Conservation (phyloP, 148 eudicot species). For the Cornus controversa region DNA sequence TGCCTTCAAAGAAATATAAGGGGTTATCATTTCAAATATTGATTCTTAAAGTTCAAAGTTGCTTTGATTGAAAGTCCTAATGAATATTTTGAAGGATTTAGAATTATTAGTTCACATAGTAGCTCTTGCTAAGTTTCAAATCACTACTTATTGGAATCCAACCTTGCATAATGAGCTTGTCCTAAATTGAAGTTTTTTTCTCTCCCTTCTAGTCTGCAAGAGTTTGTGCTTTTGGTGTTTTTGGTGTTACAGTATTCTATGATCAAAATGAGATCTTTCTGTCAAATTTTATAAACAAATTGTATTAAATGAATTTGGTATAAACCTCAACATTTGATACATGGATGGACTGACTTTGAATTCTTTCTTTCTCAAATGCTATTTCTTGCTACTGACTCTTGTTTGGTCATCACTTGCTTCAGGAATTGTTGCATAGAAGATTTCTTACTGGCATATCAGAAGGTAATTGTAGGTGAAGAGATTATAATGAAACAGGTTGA, state of each 20-base stretch:
- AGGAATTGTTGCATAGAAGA: conserved; percentile 74
- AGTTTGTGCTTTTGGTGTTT: not conserved
- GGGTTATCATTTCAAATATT: not conserved
- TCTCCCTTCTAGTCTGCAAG: not conserved
- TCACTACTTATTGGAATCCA: not conserved
- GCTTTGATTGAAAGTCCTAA: not conserved
- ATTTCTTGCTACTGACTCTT: not conserved
- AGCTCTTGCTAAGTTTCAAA: not conserved
- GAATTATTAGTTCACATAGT: not conserved
- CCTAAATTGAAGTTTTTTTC: not conserved
- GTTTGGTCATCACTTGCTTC: conserved; percentile 20
- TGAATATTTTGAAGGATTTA: not conserved
- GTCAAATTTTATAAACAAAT: not conserved
- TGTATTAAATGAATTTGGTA: not conserved
- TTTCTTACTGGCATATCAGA: conserved; percentile 26
- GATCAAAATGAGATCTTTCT: not conserved
- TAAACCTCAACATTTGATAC: not conserved
- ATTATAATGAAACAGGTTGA: conserved; percentile 24
- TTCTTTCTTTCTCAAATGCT: not conserved
- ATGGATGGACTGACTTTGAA: not conserved
- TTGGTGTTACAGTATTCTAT: not conserved
- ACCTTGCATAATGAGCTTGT: not conserved
- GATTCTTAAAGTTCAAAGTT: not conserved
- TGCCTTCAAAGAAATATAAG: not conserved
- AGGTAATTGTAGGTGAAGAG: conserved; percentile 33